A percentile compares a stretch with the other conserved stretches of the same genome.
These are phyloP conservation scores for Suillus tomentosus DNA, from an alignment of 768 basidiomycete species.

Conservation along the genomic window DNA sequence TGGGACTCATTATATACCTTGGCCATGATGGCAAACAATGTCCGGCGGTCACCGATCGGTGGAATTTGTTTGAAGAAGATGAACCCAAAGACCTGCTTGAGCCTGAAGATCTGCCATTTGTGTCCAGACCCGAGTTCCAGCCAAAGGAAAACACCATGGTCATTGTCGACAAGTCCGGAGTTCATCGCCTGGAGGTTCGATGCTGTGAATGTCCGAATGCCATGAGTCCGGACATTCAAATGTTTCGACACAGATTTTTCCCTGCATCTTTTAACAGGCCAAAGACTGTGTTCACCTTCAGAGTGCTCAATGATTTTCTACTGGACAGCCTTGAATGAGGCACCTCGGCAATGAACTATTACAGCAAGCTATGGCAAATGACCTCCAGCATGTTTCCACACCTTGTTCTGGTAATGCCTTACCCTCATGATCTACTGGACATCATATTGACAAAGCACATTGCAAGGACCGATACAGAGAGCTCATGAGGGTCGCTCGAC, in stretches of 20 bases:
- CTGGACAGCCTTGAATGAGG: too few relatives aligned
- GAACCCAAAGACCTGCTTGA: background rate
- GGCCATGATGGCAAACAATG: background rate
- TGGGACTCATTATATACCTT: too few relatives aligned
- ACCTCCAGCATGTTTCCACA: conserved; percentile 7
- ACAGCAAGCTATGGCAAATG: background rate
- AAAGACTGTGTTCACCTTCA: conserved; percentile 1
- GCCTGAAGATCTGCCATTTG: background rate
- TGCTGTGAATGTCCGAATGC: background rate
- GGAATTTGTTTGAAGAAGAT: background rate
- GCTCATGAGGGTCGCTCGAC: too few relatives aligned
- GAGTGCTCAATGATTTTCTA: too few relatives aligned
- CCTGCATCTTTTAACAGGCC: too few relatives aligned
- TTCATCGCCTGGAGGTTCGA: background rate
- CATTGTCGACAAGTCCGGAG: background rate
- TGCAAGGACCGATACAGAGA: too few relatives aligned
- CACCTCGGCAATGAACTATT: too few relatives aligned
- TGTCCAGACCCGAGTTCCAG: background rate
- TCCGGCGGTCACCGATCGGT: background rate
- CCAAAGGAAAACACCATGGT: background rate
- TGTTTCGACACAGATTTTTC: too few relatives aligned
- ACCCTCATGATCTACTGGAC: too few relatives aligned
- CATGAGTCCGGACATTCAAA: too few relatives aligned
- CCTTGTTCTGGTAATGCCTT: too few relatives aligned
- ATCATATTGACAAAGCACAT: too few relatives aligned